Conservation (phyloP, 257 asterid species). For the Solanum gandarillasii region DNA sequence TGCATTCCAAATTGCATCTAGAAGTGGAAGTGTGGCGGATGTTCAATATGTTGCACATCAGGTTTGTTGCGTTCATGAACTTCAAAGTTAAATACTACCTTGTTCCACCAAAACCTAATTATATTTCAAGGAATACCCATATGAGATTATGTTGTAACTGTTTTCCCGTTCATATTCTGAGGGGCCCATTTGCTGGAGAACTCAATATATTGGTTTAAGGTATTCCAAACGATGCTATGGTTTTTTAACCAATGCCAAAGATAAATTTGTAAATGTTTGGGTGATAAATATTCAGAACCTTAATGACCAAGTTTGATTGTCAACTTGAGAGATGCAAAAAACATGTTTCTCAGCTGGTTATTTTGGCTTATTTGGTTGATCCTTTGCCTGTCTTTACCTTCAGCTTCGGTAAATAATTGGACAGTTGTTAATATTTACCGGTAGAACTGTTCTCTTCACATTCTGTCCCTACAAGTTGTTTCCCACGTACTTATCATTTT, state of each 20-base stretch:
- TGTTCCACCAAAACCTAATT: background rate
- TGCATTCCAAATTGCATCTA: constrained; percentile 96
- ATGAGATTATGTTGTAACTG: background rate
- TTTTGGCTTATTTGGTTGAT: background rate
- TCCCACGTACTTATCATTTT: background rate
- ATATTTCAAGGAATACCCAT: background rate
- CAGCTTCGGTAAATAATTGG: background rate
- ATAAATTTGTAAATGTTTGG: background rate
- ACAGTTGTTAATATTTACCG: background rate
- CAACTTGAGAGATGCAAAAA: background rate
- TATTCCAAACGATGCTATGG: background rate
- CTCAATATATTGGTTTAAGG: background rate
- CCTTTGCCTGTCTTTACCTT: background rate
- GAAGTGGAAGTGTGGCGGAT: constrained; percentile 98
- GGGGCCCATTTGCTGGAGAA: background rate
- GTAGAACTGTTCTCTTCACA: background rate
- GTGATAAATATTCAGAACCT: background rate
- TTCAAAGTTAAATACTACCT: background rate
- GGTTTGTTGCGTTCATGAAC: constrained; percentile 29
- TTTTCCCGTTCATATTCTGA: background rate
- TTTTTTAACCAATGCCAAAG: background rate
- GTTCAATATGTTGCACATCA: constrained; percentile 98
- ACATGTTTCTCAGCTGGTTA: background rate
- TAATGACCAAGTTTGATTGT: background rate
- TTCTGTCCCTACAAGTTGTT: background rate